Evolutionary conservation across 495 filamentous ascomycete genomes (phyloP).

Genomic region (Penicillium malachiteum): DNA sequence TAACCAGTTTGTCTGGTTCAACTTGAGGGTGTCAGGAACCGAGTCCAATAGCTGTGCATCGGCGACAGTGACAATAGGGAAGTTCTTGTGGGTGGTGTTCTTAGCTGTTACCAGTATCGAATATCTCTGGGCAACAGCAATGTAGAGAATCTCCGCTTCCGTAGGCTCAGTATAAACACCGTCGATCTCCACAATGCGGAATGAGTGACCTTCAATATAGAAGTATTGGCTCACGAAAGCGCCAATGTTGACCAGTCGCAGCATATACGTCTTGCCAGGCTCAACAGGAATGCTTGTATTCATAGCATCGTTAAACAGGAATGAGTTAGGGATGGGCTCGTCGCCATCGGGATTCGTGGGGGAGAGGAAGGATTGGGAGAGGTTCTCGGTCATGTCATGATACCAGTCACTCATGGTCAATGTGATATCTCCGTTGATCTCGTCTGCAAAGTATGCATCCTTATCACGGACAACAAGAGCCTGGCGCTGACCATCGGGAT

Average conservation of each 20-base stretch:
- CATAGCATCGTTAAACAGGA: slow-evolving; percentile 57
- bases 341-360: slow-evolving; percentile 50
- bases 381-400: slow-evolving; percentile 45
- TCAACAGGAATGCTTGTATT: slow-evolving; percentile 58
- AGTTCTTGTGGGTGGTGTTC: slow-evolving; percentile 59
- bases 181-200: slow-evolving; percentile 57
- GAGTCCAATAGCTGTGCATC: slow-evolving; percentile 34
- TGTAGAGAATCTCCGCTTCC: slow-evolving; percentile 57
- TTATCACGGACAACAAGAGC: slow-evolving; percentile 70
- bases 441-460: slow-evolving; percentile 53
- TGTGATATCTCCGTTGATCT: slow-evolving; percentile 66
- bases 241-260: slow-evolving; percentile 74
- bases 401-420: slow-evolving; percentile 69
- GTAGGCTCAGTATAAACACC: slow-evolving; percentile 43
- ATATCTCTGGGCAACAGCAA: slow-evolving; percentile 68
- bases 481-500: slow-evolving; percentile 72
- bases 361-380: slow-evolving; percentile 27
- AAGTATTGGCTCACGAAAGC: slow-evolving; percentile 75
- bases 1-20: slow-evolving; percentile 78
- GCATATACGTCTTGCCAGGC: slow-evolving; percentile 76
- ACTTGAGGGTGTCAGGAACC: slow-evolving; percentile 40
- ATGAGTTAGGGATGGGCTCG: slow-evolving; percentile 52
- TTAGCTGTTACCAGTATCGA: slow-evolving; percentile 66
- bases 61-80: slow-evolving; percentile 54
- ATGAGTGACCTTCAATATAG: slow-evolving; percentile 71